These are phyloP conservation scores for Cornus kousa DNA, from an alignment of 148 eudicot genomes.

Conservation along the genomic window DNA sequence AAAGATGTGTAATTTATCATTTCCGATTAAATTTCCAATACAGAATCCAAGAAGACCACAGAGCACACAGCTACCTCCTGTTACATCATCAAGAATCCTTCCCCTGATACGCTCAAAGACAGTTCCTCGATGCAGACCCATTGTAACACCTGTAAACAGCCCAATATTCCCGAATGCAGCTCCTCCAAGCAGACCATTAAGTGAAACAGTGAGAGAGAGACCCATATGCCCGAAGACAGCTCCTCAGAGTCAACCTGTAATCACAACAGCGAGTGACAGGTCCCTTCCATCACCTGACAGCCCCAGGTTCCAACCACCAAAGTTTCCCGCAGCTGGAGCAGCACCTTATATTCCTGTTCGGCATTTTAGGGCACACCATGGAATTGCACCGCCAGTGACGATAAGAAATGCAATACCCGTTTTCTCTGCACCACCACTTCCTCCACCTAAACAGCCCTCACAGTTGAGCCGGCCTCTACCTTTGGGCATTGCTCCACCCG, in stretches of 20 bases:
- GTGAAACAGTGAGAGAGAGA: background rate
- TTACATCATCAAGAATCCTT: conserved; percentile 57
- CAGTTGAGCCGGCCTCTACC: conserved; percentile 25
- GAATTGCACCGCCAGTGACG: conserved; percentile 65
- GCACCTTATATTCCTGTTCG: conserved; percentile 56
- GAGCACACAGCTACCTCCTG: conserved; percentile 34
- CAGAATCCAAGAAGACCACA: conserved; percentile 43
- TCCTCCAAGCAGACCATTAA: conserved; percentile 19
- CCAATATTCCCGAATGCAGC: conserved; percentile 15
- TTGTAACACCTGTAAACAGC: conserved; percentile 16
- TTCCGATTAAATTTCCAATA: conserved; percentile 55
- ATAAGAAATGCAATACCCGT: conserved; percentile 56
- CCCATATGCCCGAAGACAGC: conserved; percentile 17
- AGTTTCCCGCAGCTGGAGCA: conserved; percentile 54
- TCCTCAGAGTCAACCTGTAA: conserved; percentile 12
- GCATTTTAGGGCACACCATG: conserved; percentile 45
- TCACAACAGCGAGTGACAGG: conserved; percentile 17
- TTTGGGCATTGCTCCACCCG: conserved; percentile 45
- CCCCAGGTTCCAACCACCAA: conserved; percentile 28
- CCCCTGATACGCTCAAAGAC: conserved; percentile 51
- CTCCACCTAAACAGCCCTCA: conserved; percentile 31
- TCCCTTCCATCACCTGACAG: conserved; percentile 17
- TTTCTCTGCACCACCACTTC: conserved; percentile 57
- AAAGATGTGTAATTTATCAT: conserved; percentile 39
- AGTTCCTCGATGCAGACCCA: conserved; percentile 30